Evolutionary conservation across 495 filamentous ascomycete species (phyloP).

Genomic region (Penicilliopsis zonata): DNA sequence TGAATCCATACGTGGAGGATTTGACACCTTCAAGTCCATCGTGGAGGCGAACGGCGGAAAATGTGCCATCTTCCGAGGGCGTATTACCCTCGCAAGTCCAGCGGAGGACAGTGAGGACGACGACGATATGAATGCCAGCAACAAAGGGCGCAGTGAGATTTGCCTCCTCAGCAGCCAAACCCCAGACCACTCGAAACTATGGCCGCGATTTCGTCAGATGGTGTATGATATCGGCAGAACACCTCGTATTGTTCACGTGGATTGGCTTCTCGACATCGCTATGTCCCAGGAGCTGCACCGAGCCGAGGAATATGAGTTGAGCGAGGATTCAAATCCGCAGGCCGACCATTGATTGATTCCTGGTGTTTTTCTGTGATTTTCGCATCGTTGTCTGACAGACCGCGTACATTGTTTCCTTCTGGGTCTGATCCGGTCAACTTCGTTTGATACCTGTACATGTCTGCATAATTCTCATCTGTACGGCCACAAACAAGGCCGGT

Average conservation of each 20-base stretch:
- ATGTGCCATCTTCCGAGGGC: slow-evolving; percentile 65
- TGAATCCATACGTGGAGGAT: slow-evolving; percentile 61
- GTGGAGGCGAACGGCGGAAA: slow-evolving; percentile 78
- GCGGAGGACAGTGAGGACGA: slow-evolving; percentile 33
- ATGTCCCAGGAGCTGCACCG: slow-evolving; percentile 70
- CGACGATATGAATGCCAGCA: slow-evolving; percentile 38
- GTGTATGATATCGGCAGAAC: slow-evolving; percentile 57
- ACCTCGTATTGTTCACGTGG: slow-evolving; percentile 63
- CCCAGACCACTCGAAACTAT: slow-evolving; percentile 57
- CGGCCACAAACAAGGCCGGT: no score
- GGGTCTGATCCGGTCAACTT: no score
- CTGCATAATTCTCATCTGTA: no score
- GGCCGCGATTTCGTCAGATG: slow-evolving; percentile 69
- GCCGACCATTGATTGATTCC: slow-evolving; percentile 12
- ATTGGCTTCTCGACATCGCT: slow-evolving; percentile 83
- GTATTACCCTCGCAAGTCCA: slow-evolving; percentile 45
- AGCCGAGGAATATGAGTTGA: slow-evolving; percentile 47
- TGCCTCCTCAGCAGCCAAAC: slow-evolving; percentile 60
- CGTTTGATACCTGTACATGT: no score
- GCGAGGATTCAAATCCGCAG: slow-evolving; percentile 19
- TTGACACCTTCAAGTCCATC: slow-evolving; percentile 72
- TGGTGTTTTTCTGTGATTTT: not conserved
- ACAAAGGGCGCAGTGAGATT: slow-evolving; percentile 52
- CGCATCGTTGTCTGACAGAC: no score
- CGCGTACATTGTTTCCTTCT: no score